Evolutionary conservation across 768 basidiomycete genomes (phyloP), one percentile per base, ranked within the genome.

Genomic region (Mycena belliarum): DNA sequence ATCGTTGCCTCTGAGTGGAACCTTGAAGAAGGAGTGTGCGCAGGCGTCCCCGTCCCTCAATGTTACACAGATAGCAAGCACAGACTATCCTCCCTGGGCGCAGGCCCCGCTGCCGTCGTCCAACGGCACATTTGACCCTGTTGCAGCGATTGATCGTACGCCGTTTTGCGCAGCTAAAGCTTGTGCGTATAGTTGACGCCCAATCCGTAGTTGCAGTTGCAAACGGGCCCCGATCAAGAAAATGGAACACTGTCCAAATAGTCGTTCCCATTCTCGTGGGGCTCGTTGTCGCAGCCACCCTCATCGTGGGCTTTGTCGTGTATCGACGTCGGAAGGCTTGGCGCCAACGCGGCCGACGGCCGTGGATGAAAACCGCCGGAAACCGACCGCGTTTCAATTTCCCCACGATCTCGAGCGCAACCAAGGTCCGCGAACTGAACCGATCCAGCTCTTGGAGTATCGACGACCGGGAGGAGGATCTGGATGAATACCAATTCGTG

Each of bases 401-500:
- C 29, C 62, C 58, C 44, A 33, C 58, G 14, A n/a, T 53, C 9
- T 55, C 50, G 15, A 52, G 56, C 21, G 32, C 24, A n/a, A n/a
- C 26, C 37, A 63, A 42, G 49, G 62, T 63, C 28, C 57, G 58
- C 40, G 55, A 56, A 44, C 11, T 54, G 45, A 25, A 60, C 24
- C 58, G 62, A 20, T 60, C 57, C 28, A 38, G 7, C 33, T 63
- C 62, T 8, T 63, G 62, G 62, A 63, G 55, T 32, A 63, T 63
- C 37, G 62, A 63, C 9, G 58, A 63, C 10, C 41, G 20, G 16
- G 26, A 60, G 15, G 58, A 59, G 51, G 37, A 37, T 8, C 16
- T 63, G 55, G 23, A 49, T 7, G 62, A 63, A 56, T 63, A 63
- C 42, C 50, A 63, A 51, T 60, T 63, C 43, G 62, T 63, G 11